phyloP scores from a whole-genome alignment of 805 yeast genomes.

The Ogataea degrootiae region DNA sequence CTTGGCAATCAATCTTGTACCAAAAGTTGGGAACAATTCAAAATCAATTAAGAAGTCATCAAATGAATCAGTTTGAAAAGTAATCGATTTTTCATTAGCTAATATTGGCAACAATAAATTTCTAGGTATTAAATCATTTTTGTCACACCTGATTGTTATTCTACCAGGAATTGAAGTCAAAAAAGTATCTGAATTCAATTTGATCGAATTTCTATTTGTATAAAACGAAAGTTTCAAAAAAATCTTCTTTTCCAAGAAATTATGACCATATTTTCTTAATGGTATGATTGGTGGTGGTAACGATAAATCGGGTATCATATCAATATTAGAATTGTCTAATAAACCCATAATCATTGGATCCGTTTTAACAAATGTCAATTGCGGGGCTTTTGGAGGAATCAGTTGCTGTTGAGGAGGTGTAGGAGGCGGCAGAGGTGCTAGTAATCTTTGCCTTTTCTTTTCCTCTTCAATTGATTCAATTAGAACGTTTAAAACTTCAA shows the following conservation, averaged over 20 bases:
- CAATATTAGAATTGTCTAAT: constrained; percentile 37
- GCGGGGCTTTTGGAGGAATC: constrained; percentile 16
- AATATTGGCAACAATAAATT: constrained; percentile 75
- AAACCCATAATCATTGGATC: constrained; percentile 14
- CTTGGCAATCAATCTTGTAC: constrained; percentile 87
- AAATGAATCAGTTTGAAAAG: constrained; percentile 79
- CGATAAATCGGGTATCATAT: constrained; percentile 82
- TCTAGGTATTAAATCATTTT: constrained; percentile 82
- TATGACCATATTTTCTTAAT: constrained; percentile 89
- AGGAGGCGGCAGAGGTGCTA: background rate
- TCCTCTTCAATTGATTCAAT: constrained; percentile 29
- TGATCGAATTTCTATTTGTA: constrained; percentile 39
- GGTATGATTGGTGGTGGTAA: constrained; percentile 97
- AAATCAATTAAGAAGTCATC: constrained; percentile 74
- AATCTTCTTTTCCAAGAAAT: constrained; percentile 85
- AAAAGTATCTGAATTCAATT: constrained; percentile 40
- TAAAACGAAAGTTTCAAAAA: constrained; percentile 73
- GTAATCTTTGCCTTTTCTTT: background rate
- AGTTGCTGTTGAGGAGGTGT: background rate
- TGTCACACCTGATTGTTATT: constrained; percentile 71
- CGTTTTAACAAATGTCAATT: constrained; percentile 7
- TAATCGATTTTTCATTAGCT: constrained; percentile 57
- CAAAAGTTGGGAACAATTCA: constrained; percentile 91
- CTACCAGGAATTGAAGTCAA: constrained; percentile 64
- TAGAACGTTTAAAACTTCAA: constrained; percentile 69